Evolutionary conservation across 176 grass and related monocot species (phyloP), one percentile per base, ranked within the genome.

Genomic region (Olyra latifolia): DNA sequence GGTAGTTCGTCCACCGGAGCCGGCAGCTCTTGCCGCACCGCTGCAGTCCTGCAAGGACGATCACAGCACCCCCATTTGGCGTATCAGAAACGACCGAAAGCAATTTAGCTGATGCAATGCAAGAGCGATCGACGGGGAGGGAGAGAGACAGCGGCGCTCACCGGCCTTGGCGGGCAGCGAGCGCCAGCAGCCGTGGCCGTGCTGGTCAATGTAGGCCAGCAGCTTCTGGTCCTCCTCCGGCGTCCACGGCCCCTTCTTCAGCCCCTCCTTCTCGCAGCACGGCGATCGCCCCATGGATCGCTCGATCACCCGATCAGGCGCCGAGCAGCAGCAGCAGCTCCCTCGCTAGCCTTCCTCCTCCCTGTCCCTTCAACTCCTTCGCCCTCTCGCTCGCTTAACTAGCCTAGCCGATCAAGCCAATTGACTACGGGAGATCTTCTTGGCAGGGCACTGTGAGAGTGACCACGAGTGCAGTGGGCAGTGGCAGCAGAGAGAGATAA

Each of bases 161-260:
- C 88, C 88, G 66, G 83, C 83, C 80, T 90, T 90, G 66, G 73
- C 59, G 23, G 88, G 88, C 66, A 90, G 73, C 23, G 88, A 90
- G 83, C 88, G 88, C 88, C 88, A 90, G 88, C 88, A 90, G 0
- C 88, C 88, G 42, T 99, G 93, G 50, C 97, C 97, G 48, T 96
- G 87, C 75, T 93, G 91, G 47, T 95, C 91, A 43, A 99, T 99
- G 85, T 93, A 99, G 74, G 90, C 86, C 75, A 95, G 61, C 78
- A 99, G 97, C 87, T 96, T 99, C 83, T 99, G 86, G 75, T 99
- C 97, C 84, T 99, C 97, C 78, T 99, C 97, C 25, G 91, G 79
- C 25, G 93, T 93, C 97, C 97, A 99, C 3, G 97, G 97, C 12
- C 97, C 97, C 75, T 87, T 93, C 87, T 99, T 99, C 53, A 99